Conservation (phyloP, 306 rosid species). For the Spatholobus suberectus region DNA sequence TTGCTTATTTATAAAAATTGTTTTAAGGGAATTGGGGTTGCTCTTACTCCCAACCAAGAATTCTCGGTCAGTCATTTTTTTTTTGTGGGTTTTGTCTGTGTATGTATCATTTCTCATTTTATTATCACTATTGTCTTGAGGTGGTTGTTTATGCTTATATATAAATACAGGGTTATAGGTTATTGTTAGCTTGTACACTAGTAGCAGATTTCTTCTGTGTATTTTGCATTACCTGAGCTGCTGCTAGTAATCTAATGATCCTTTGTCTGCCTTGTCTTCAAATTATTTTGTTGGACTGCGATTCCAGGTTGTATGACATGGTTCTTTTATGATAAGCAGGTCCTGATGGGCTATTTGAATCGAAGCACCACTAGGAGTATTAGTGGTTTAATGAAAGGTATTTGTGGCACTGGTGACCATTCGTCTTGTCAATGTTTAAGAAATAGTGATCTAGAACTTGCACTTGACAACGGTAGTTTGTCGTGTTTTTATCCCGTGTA, state of each 20-base stretch:
- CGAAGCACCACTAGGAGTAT: slow-evolving; percentile 49
- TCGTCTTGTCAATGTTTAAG: slow-evolving; percentile 22
- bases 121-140: background rate
- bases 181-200: slow-evolving; percentile 17
- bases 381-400: slow-evolving; percentile 27
- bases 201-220: background rate
- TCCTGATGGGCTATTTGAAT: slow-evolving; percentile 61
- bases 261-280: slow-evolving; percentile 13
- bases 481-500: slow-evolving; percentile 22
- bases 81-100: background rate
- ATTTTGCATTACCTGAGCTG: slow-evolving; percentile 7
- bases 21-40: background rate
- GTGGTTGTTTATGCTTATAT: background rate
- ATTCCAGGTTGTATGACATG: slow-evolving; percentile 37
- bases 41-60: background rate
- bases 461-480: slow-evolving; percentile 31
- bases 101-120: slow-evolving; percentile 21
- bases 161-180: background rate
- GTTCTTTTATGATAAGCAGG: slow-evolving; percentile 46
- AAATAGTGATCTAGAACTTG: slow-evolving; percentile 32
- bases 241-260: background rate
- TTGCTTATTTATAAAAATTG: background rate
- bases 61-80: background rate
- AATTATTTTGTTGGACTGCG: slow-evolving; percentile 23
- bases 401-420: slow-evolving; percentile 28